Evolutionary conservation across 2,329 filamentous ascomycete species (phyloP).

Genomic region (Clarireedia monteithiana): DNA sequence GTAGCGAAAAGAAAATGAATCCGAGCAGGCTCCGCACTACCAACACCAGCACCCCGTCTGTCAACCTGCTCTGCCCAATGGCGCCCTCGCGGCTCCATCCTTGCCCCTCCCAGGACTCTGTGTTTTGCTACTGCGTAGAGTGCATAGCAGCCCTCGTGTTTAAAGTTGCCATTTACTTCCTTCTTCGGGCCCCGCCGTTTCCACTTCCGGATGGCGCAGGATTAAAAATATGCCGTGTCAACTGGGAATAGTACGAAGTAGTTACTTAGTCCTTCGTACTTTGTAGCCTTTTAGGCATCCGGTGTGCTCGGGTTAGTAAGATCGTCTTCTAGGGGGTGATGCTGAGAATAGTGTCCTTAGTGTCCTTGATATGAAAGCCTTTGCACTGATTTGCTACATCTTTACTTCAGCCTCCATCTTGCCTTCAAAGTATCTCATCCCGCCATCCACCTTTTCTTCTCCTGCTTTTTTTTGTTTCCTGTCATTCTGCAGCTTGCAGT

Average conservation of each 20-base stretch:
- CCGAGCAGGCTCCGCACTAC: neutral
- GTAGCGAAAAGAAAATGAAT: neutral
- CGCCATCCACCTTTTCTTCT: neutral
- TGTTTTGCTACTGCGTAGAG: neutral
- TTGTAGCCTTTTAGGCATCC: neutral
- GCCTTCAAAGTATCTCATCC: slow-evolving; percentile 4
- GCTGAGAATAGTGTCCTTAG: slow-evolving; percentile 6
- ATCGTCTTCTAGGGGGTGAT: slow-evolving; percentile 8
- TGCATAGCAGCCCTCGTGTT: neutral
- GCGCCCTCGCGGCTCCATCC: slow-evolving; percentile 1
- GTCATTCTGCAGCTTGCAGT: slow-evolving; percentile 8
- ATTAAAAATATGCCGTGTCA: slow-evolving; percentile 7
- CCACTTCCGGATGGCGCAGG: neutral
- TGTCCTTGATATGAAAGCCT: neutral
- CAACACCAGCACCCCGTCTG: neutral
- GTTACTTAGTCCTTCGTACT: too few species aligned
- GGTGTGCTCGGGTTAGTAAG: slow-evolving; percentile 4
- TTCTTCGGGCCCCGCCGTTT: neutral
- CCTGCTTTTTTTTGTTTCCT: neutral
- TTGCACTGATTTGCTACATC: slow-evolving; percentile 1
- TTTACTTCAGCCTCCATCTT: slow-evolving; percentile 7
- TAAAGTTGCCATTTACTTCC: slow-evolving; percentile 1
- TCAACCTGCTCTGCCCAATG: slow-evolving; percentile 1
- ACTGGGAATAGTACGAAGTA: neutral
- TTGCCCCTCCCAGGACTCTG: slow-evolving; percentile 5